Evolutionary conservation across 345 rosid genomes (phyloP).

Genomic region (Citrus cavaleriei): DNA sequence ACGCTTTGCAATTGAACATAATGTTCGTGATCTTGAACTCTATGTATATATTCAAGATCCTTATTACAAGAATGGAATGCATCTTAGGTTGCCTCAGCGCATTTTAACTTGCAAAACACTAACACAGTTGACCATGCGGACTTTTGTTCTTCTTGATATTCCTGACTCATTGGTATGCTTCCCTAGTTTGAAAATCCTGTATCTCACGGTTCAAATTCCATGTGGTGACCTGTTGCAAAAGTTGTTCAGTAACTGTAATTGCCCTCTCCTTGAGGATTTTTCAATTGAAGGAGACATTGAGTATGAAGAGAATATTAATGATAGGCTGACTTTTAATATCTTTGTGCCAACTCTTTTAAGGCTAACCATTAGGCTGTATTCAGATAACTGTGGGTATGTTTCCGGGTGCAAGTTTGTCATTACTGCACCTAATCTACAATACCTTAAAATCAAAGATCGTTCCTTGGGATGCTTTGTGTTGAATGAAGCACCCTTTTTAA

Average conservation of each 20-base stretch:
- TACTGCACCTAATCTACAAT: neutral
- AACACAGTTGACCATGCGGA: neutral
- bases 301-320: neutral
- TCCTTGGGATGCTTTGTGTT: neutral
- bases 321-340: neutral
- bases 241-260: no score
- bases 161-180: neutral
- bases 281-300: neutral
- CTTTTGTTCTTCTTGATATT: neutral
- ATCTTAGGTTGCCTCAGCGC: neutral
- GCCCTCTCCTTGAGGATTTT: slow-evolving; percentile 3
- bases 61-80: neutral
- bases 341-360: neutral
- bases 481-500: neutral
- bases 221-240: neutral
- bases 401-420: neutral
- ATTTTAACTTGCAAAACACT: slow-evolving; percentile 3
- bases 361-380: no score
- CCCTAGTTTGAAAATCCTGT: neutral
- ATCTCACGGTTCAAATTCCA: neutral
- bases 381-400: neutral
- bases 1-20: neutral
- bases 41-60: neutral
- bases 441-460: neutral
- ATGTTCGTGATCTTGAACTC: neutral